Evolutionary conservation across 2,329 filamentous ascomycete genomes (phyloP), one percentile per base, ranked within the genome.

Genomic region (Alternaria triticina): DNA sequence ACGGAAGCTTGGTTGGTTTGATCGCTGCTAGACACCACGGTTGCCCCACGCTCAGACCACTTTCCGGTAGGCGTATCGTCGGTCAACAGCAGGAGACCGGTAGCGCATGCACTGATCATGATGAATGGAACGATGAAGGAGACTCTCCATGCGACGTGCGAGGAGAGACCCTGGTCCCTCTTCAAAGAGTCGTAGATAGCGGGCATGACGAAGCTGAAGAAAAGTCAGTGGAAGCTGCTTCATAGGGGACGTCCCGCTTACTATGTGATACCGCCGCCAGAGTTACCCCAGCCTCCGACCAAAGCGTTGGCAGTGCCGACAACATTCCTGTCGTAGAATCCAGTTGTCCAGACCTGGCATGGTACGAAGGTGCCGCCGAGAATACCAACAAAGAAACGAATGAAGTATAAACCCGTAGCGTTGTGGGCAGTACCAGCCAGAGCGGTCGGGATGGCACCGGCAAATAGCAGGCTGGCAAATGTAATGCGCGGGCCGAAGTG

Each of bases 241-340:
- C 13, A 43, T 10, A 25, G 10, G 28, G 12, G 15, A 23, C n/a
- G 15, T 12, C 7, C 8, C n/a, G 40, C 75, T 57, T 72, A 78
- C 76, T 97, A 97, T 2, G 94, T 97, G 69, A 97, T 91, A 59
- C 94, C 94, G 67, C 94, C 94, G 62, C 94, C 94, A 25, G 92
- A 87, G 72, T 97, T 97, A 55, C 94, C 94, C 83, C 92, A 90
- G 13, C 94, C 94, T 45, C 90, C 94, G 1, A 93, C 90, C 17
- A 97, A 81, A 3, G 93, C 91, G 76, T 97, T 97, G 65, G 93
- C 92, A 6, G 92, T 94, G 51, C 94, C 94, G 17, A 97, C 91
- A 25, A 97, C 86, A 73, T 94, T 96, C 83, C 94, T 96, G 82
- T 97, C 94, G 78, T 93, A 97, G 84, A 97, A 97, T 0, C 90